phyloP scores from a whole-genome alignment of 768 basidiomycete genomes.

The Tylopilus plumbeoviolaceoides region DNA sequence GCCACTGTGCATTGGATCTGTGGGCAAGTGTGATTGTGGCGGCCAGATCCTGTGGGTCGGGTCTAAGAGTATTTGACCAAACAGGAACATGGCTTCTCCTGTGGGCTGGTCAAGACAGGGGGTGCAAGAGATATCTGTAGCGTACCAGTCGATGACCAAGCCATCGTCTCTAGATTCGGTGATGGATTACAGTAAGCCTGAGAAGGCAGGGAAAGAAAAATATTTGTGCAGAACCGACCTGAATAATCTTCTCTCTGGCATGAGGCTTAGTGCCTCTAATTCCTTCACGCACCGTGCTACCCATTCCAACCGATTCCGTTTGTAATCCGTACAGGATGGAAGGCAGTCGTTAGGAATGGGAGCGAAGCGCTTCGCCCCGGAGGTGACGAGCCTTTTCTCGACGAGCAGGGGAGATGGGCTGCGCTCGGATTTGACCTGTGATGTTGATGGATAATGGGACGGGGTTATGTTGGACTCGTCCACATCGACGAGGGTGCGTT shows the following conservation, averaged over 20 bases:
- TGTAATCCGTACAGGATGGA: slow-evolving; percentile 14
- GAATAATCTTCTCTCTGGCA: slow-evolving; percentile 23
- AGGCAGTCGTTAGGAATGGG: slow-evolving; percentile 28
- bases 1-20: slow-evolving; percentile 22
- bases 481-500: slow-evolving; percentile 10
- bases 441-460: not conserved
- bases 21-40: slow-evolving; percentile 24
- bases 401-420: slow-evolving; percentile 11
- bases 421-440: slow-evolving; percentile 20
- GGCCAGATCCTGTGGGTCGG: slow-evolving; percentile 25
- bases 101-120: not conserved
- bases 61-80: slow-evolving; percentile 30
- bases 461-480: not conserved
- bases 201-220: not conserved
- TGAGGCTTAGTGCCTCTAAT: slow-evolving; percentile 17
- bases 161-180: slow-evolving; percentile 27
- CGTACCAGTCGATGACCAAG: slow-evolving; percentile 29
- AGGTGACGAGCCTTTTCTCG: slow-evolving; percentile 22
- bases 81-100: slow-evolving; percentile 31
- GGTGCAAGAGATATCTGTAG: not conserved
- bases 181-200: too few relatives aligned
- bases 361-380: slow-evolving; percentile 26
- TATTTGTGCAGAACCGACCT: slow-evolving; percentile 19
- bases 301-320: slow-evolving; percentile 23
- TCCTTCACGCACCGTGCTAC: slow-evolving; percentile 15